These are phyloP conservation scores for Malus sieversii DNA, from an alignment of 306 rosid species.

Conservation along the genomic window DNA sequence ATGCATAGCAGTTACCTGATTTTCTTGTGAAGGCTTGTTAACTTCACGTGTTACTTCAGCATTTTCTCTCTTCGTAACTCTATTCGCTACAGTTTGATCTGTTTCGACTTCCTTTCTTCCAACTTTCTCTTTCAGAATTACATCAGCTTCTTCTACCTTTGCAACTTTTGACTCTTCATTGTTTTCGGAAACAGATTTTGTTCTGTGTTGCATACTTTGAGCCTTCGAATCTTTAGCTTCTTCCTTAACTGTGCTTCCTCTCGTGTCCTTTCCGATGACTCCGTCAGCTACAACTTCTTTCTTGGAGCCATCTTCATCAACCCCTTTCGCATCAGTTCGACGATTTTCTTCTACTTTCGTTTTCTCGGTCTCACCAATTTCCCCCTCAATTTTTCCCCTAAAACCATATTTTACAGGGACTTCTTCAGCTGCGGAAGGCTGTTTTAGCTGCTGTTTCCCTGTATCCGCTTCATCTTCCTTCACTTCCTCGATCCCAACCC, in stretches of 20 bases:
- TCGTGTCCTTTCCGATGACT: neutral
- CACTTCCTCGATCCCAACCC: constrained; percentile 48
- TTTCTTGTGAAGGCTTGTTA: neutral
- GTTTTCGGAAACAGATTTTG: neutral
- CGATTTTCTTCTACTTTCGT: neutral
- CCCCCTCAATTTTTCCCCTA: neutral
- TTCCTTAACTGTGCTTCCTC: constrained; percentile 3
- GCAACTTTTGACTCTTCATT: neutral
- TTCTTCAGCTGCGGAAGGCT: neutral
- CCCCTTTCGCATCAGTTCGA: neutral
- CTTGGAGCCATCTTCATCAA: neutral
- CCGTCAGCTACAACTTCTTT: neutral
- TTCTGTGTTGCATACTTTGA: neutral
- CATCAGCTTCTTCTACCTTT: neutral
- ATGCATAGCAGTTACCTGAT: neutral
- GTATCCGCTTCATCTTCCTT: constrained; percentile 27
- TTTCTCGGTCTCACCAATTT: neutral
- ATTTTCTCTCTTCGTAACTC: neutral
- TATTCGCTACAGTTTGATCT: constrained; percentile 8
- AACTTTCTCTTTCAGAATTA: neutral
- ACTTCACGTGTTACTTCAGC: neutral
- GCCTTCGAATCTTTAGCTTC: neutral
- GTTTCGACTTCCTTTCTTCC: neutral
- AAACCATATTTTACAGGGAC: neutral
- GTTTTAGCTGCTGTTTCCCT: neutral